A percentile compares a stretch with the other conserved stretches of the same genome.
Conservation (phyloP, 768 basidiomycete species). For the Panaeolus papilionaceus region DNA sequence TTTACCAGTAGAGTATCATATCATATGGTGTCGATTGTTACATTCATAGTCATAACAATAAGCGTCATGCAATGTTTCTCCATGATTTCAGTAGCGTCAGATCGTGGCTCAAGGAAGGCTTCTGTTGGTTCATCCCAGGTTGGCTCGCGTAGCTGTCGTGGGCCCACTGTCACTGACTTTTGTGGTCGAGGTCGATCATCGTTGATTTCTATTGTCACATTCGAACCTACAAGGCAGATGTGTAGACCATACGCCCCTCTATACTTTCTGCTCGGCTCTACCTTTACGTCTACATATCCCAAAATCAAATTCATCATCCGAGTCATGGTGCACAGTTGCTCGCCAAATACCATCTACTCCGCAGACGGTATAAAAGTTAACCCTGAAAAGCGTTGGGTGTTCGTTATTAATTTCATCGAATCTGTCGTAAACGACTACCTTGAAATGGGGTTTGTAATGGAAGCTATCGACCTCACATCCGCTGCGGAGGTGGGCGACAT, state of each 20-base stretch:
- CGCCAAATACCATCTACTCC: no score
- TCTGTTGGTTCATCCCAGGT: not conserved
- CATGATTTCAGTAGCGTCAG: not conserved
- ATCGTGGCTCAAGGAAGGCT: not conserved
- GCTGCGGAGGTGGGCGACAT: not conserved
- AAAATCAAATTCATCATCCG: not conserved
- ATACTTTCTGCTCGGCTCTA: not conserved
- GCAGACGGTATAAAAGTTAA: no score
- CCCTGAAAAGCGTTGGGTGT: no score
- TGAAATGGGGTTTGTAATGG: not conserved
- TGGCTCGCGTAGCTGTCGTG: not conserved
- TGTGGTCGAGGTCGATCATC: not conserved
- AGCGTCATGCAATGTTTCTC: not conserved
- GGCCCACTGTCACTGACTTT: constrained; percentile 1
- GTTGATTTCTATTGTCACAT: not conserved
- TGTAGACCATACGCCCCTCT: not conserved
- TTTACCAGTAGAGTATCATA: not conserved
- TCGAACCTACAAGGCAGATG: not conserved
- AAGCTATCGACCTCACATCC: not conserved
- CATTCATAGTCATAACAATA: not conserved
- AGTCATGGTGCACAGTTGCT: no score
- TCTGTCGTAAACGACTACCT: no score
- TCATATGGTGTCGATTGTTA: not conserved
- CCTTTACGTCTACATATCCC: not conserved
- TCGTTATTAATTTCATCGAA: no score